Base-by-base conservation (phyloP, 2,329 filamentous ascomycete genomes). In the Lanzia echinophila region DNA sequence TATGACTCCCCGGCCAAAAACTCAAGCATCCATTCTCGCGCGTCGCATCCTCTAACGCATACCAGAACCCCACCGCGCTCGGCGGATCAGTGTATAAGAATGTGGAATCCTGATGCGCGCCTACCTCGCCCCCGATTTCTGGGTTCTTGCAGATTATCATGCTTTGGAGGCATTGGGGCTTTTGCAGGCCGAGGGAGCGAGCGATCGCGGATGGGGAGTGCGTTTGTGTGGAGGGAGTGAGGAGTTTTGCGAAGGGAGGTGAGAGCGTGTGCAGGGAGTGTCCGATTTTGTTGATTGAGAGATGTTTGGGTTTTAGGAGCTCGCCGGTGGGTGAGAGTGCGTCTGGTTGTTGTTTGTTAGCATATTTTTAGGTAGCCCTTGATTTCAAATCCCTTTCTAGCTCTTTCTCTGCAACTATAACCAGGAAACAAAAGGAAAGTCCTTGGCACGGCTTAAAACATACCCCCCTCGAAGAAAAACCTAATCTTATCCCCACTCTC, bases 91-190 rank as follows among this genome's bases (percentile, higher is more conserved):
- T 97, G 69, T 95, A 97, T 58, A 99, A 64, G 63, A 97, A 99
- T 1, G 90, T 91, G 60, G 82, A 89, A 71, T 97, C 92, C 72
- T 96, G 91, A 69, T 99, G 94, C 20, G 90, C 83, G 1, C 87
- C 90, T 42, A 97, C 94, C 2, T 88, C 87, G 20, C 88, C 92
- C 28, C 94, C 94, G 50, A 97, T 96, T 72, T 95, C 89, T 20
- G 94, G 91, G 73, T 96, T 92, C 71, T 99, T 99, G 81, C 90
- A 96, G 63, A 99, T 97, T 28, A 97, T 79, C 94, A 99, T 99
- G 69, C 87, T 94, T 75, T 99, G 94, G 50, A 99, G 76, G 56
- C 79, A 81, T 48, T 59, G 58, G 70, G 77, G 69, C 82, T 86
- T 55, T 69, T 69, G 36, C 70, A 66, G 70, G 1, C 70, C 70